phyloP scores from a whole-genome alignment of 345 rosid genomes.

The Hevea brasiliensis region DNA sequence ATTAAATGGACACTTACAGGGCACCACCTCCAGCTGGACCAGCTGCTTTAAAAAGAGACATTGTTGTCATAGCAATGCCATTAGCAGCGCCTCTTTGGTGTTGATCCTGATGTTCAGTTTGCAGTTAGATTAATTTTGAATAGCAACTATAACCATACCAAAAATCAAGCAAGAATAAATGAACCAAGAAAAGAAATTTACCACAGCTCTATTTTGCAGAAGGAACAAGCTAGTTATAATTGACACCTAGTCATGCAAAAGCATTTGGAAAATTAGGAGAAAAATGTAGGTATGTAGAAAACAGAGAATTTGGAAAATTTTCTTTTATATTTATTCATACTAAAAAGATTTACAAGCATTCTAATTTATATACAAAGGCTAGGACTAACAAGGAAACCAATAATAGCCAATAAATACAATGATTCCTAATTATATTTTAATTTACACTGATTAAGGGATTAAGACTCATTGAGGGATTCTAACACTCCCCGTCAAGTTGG shows the following conservation, averaged over 20 bases:
- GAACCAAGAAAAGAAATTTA: constrained; percentile 22
- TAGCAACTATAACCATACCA: background rate
- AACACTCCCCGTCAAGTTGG: too few species aligned
- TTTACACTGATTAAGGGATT: too few species aligned
- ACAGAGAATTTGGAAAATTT: too few species aligned
- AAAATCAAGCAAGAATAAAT: background rate
- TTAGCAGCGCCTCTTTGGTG: constrained; percentile 59
- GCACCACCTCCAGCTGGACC: constrained; percentile 61
- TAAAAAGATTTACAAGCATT: too few species aligned
- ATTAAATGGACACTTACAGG: constrained; percentile 37
- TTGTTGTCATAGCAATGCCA: constrained; percentile 50
- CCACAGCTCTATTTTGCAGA: constrained; percentile 66
- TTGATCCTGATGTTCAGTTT: constrained; percentile 42
- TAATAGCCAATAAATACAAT: too few species aligned
- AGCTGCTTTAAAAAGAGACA: constrained; percentile 53
- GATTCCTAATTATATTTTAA: too few species aligned
- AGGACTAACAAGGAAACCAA: too few species aligned
- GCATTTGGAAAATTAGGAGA: background rate
- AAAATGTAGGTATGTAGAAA: too few species aligned
- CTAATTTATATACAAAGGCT: too few species aligned
- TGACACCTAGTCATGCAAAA: constrained; percentile 30
- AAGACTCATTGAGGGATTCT: too few species aligned
- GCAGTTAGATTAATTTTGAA: background rate
- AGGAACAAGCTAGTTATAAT: constrained; percentile 55
- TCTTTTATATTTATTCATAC: too few species aligned